These are phyloP conservation scores for Quercus ilex DNA, from an alignment of 306 rosid genomes.

Conservation along the genomic window DNA sequence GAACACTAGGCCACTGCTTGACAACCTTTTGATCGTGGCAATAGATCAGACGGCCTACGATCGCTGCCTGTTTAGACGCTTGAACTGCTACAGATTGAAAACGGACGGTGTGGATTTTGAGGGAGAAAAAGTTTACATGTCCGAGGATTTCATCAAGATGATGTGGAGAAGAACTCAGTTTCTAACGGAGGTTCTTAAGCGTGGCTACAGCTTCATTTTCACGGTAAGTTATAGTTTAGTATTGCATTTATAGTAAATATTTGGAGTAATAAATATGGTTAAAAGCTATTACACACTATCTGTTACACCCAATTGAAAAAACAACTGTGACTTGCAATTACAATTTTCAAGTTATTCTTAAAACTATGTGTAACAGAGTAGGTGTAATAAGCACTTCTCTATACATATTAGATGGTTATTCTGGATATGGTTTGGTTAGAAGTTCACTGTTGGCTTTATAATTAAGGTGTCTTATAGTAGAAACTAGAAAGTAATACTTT, in stretches of 20 bases:
- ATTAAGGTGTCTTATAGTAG: no score
- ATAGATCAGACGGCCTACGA: conserved; percentile 66
- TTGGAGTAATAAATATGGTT: no score
- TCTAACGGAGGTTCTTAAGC: conserved; percentile 60
- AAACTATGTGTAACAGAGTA: no score
- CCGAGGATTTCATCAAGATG: conserved; percentile 65
- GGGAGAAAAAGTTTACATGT: conserved; percentile 69
- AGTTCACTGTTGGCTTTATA: no score
- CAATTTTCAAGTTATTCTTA: no score
- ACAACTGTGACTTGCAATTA: no score
- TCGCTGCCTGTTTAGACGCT: conserved; percentile 43
- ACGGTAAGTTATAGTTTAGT: conserved; percentile 35
- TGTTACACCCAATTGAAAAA: no score
- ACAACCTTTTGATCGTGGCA: conserved; percentile 58
- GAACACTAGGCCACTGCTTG: conserved; percentile 38
- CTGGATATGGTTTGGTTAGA: no score
- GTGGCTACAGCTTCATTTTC: conserved; percentile 66
- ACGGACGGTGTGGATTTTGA: conserved; percentile 56
- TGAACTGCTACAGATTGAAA: conserved; percentile 53
- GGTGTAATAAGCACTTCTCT: no score
- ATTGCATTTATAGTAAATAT: no score
- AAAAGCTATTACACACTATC: rapidly evolving
- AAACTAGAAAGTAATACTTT: no score
- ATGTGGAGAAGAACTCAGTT: conserved; percentile 76
- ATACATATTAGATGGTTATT: no score